A percentile compares a stretch with the other conserved stretches of the same genome.
Conservation (phyloP, 345 rosid species). For the Raphanus raphanistrum region DNA sequence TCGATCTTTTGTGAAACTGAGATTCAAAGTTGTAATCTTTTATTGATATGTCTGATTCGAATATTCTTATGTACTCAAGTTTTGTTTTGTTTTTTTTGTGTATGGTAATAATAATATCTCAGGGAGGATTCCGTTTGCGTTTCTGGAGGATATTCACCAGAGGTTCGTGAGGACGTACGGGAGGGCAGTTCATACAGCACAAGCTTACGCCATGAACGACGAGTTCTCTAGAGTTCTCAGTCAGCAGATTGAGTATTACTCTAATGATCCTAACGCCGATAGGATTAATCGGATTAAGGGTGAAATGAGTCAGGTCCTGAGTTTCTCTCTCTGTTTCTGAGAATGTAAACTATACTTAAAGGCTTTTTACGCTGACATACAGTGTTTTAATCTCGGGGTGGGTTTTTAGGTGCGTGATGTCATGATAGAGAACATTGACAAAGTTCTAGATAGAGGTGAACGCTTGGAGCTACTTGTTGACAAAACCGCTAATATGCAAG, state of each 20-base stretch:
- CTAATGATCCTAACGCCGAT: slow-evolving; percentile 88
- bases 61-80: not conserved
- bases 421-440: slow-evolving; percentile 95
- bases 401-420: slow-evolving; percentile 61
- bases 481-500: slow-evolving; percentile 93
- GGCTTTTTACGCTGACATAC: not conserved
- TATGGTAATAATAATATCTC: not conserved
- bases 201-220: slow-evolving; percentile 95
- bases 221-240: slow-evolving; percentile 94
- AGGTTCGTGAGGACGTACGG: slow-evolving; percentile 93
- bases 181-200: slow-evolving; percentile 78
- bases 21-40: not conserved
- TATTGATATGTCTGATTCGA: not conserved
- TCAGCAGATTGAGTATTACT: slow-evolving; percentile 97
- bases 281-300: slow-evolving; percentile 84
- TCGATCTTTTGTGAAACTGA: not conserved
- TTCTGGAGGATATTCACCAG: slow-evolving; percentile 94
- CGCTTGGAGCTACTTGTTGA: slow-evolving; percentile 89
- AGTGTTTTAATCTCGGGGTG: not conserved
- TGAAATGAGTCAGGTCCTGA: slow-evolving; percentile 79
- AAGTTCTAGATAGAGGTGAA: slow-evolving; percentile 92
- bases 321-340: not conserved
- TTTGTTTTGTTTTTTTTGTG: not conserved
- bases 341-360: not conserved
- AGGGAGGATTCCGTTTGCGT: slow-evolving; percentile 98